These are phyloP conservation scores for Murraya koenigii DNA, from an alignment of 345 rosid species.

Conservation along the genomic window DNA sequence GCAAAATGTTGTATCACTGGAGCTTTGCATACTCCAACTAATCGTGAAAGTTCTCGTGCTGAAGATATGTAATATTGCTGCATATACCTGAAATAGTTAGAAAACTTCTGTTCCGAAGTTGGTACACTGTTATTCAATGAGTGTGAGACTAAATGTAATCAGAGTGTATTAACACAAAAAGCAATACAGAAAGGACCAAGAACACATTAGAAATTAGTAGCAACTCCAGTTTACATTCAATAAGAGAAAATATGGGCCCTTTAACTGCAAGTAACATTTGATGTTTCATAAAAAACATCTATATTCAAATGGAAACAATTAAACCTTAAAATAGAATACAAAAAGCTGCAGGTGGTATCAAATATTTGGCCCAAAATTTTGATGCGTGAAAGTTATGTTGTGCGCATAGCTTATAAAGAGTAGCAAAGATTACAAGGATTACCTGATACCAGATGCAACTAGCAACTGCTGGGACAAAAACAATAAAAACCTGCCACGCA, in stretches of 20 bases:
- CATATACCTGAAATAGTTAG: slow-evolving; percentile 26
- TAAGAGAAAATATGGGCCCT: too few species aligned
- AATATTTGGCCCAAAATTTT: neutral
- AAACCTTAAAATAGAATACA: neutral
- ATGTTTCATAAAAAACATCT: too few species aligned
- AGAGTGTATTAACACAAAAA: neutral
- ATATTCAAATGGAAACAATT: too few species aligned
- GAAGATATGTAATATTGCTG: slow-evolving; percentile 70
- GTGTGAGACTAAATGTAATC: neutral
- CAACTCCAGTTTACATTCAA: too few species aligned
- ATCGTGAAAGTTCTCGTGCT: slow-evolving; percentile 7
- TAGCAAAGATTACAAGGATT: neutral
- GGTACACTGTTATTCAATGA: neutral
- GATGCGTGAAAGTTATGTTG: neutral
- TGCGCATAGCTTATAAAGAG: neutral
- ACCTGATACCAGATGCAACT: slow-evolving; percentile 66
- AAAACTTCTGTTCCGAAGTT: slow-evolving; percentile 5
- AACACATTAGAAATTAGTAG: neutral
- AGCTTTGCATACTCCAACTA: slow-evolving; percentile 16
- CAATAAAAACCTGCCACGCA: slow-evolving; percentile 59
- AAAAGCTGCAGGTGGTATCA: neutral
- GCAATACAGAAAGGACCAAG: neutral
- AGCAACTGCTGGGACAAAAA: slow-evolving; percentile 53
- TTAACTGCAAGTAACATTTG: too few species aligned
- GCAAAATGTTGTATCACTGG: slow-evolving; percentile 17